Evolutionary conservation across 1,284 basidiomycete genomes (phyloP).

Genomic region (Xanthoconium separans): DNA sequence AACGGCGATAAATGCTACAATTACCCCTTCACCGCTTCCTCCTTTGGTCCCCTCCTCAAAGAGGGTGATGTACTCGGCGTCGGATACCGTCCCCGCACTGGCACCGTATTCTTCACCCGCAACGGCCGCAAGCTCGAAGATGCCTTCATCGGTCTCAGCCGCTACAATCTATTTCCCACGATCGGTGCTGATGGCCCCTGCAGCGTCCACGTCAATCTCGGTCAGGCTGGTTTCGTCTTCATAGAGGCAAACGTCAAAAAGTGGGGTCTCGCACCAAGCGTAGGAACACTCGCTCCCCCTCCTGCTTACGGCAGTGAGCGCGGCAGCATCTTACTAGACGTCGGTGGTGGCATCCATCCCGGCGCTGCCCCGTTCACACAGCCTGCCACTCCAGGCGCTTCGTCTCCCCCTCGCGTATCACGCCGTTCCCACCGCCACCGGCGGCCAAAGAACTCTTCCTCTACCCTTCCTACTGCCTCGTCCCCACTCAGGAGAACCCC

Average conservation of each 20-base stretch:
- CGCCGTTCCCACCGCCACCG: constrained; percentile 62
- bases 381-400: constrained; percentile 46
- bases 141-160: constrained; percentile 84
- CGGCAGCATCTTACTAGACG: constrained; percentile 90
- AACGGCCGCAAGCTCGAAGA: constrained; percentile 96
- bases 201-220: constrained; percentile 92
- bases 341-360: constrained; percentile 64
- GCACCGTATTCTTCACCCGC: constrained; percentile 96
- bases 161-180: constrained; percentile 92
- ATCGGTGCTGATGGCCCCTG: constrained; percentile 93
- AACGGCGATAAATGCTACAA: constrained; percentile 98
- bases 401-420: constrained; percentile 46
- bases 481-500: constrained; percentile 57
- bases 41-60: constrained; percentile 84
- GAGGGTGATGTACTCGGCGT: constrained; percentile 95
- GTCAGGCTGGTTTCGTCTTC: constrained; percentile 95
- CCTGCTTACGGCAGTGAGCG: constrained; percentile 94
- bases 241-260: constrained; percentile 99
- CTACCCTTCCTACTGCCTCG: constrained; percentile 47
- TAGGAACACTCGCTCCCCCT: constrained; percentile 92
- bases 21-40: constrained; percentile 88
- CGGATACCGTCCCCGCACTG: constrained; percentile 89
- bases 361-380: constrained; percentile 39
- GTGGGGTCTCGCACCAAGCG: constrained; percentile 94
- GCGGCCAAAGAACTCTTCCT: constrained; percentile 43